These are phyloP conservation scores for Podospora anserina DNA, from an alignment of 495 filamentous ascomycete genomes.

Conservation along the genomic window DNA sequence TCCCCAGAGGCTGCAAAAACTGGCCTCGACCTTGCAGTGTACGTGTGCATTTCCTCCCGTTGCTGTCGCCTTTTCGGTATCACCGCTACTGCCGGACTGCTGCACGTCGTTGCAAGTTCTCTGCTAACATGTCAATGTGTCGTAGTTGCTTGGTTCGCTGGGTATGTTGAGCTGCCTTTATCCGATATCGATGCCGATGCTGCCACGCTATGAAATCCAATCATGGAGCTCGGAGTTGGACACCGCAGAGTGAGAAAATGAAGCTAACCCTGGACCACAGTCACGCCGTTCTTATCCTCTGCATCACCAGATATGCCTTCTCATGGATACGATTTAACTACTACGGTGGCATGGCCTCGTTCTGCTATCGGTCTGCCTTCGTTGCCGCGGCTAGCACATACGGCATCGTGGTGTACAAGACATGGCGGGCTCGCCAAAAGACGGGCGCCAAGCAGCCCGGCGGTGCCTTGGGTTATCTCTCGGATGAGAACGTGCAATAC, in stretches of 20 bases:
- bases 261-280: conserved; percentile 38
- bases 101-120: background rate
- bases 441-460: conserved; percentile 56
- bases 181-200: conserved; percentile 7
- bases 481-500: conserved; percentile 97
- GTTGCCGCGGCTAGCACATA: conserved; percentile 85
- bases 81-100: background rate
- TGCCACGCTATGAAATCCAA: conserved; percentile 1
- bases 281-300: conserved; percentile 80
- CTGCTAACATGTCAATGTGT: conserved; percentile 27
- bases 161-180: conserved; percentile 55
- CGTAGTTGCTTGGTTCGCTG: conserved; percentile 76
- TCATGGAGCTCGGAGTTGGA: background rate
- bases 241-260: background rate
- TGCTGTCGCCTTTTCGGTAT: background rate
- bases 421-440: conserved; percentile 75
- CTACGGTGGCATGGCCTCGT: conserved; percentile 65
- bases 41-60: conserved; percentile 38
- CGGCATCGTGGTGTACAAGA: conserved; percentile 99
- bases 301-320: conserved; percentile 73
- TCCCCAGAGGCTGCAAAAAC: conserved; percentile 64
- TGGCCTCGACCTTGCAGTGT: conserved; percentile 89
- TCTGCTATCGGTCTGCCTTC: conserved; percentile 88
- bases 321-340: conserved; percentile 82
- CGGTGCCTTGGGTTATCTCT: conserved; percentile 59